A percentile compares a stretch with the other conserved stretches of the same genome.
Conservation (phyloP, 2,329 filamentous ascomycete species). For the Rhinocladiella similis region DNA sequence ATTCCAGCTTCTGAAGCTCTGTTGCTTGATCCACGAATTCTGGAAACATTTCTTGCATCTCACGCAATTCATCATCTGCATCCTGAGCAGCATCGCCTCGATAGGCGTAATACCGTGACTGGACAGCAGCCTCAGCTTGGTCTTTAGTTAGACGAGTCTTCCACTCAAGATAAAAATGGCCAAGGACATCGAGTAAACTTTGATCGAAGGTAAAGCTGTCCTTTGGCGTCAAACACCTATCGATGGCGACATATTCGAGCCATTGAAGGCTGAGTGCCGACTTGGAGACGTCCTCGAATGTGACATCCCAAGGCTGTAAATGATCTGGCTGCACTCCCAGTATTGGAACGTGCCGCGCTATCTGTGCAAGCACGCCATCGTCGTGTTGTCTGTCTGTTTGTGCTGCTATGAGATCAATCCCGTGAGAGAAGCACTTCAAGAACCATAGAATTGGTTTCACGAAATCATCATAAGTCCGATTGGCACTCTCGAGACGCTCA, state of each 20-base stretch:
- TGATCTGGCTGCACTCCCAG: constrained; percentile 33
- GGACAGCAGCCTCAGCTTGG: constrained; percentile 70
- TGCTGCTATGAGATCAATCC: constrained; percentile 36
- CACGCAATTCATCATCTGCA: constrained; percentile 70
- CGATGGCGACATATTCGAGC: constrained; percentile 15
- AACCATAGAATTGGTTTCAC: constrained; percentile 76
- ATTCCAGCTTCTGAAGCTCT: constrained; percentile 28
- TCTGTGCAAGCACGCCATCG: constrained; percentile 29
- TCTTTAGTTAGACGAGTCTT: constrained; percentile 73
- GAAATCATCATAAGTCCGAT: constrained; percentile 82
- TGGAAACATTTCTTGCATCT: constrained; percentile 81
- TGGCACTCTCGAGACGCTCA: constrained; percentile 66
- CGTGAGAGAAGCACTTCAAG: constrained; percentile 74
- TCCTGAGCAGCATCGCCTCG: constrained; percentile 74
- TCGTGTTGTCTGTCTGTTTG: constrained; percentile 17
- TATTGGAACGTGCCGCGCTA: constrained; percentile 42
- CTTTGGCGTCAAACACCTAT: background rate
- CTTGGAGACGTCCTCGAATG: background rate
- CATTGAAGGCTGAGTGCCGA: constrained; percentile 12
- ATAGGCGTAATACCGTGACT: constrained; percentile 79
- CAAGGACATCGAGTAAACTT: constrained; percentile 47
- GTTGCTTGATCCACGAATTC: constrained; percentile 58
- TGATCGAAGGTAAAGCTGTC: background rate
- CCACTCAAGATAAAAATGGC: constrained; percentile 78
- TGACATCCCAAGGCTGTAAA: constrained; percentile 9